Conservation (phyloP, 139 green algal species). For the Dunaliella primolecta region DNA sequence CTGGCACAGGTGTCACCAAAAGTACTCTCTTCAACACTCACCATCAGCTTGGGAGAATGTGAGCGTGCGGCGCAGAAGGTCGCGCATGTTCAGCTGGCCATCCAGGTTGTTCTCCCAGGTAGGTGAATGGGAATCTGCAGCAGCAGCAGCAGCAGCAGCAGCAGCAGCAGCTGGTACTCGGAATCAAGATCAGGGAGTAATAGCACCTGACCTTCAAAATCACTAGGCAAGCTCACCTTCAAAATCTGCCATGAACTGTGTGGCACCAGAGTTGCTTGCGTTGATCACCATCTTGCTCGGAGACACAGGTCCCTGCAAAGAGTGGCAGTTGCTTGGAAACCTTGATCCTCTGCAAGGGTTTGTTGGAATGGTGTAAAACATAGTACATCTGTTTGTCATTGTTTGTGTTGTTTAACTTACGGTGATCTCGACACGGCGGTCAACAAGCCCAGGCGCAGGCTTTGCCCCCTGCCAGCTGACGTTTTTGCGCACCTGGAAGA, state of each 20-base stretch:
- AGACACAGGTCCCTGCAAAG: constrained; percentile 59
- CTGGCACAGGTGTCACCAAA: no score
- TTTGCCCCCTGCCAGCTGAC: constrained; percentile 63
- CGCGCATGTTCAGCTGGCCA: constrained; percentile 73
- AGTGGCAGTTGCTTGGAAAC: not conserved
- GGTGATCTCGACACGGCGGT: constrained; percentile 89
- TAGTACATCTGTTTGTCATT: no score
- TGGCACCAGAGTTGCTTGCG: constrained; percentile 78
- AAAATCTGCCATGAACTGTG: constrained; percentile 86
- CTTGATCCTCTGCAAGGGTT: no score
- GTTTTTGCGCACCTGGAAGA: constrained; percentile 33
- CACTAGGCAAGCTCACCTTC: no score
- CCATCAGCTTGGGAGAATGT: constrained; percentile 51
- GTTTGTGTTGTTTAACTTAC: no score
- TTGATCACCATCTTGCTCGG: constrained; percentile 91
- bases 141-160: no score
- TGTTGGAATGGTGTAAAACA: no score
- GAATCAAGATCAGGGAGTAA: no score
- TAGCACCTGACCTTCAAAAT: no score
- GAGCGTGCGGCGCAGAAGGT: constrained; percentile 63
- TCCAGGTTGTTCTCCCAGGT: constrained; percentile 78
- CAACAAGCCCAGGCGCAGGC: constrained; percentile 65
- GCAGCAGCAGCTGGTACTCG: no score
- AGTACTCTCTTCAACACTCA: no score
- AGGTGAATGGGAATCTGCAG: constrained; percentile 74